phyloP scores from a whole-genome alignment of 768 basidiomycete species.

The Tylopilus rubrobrunneus region DNA sequence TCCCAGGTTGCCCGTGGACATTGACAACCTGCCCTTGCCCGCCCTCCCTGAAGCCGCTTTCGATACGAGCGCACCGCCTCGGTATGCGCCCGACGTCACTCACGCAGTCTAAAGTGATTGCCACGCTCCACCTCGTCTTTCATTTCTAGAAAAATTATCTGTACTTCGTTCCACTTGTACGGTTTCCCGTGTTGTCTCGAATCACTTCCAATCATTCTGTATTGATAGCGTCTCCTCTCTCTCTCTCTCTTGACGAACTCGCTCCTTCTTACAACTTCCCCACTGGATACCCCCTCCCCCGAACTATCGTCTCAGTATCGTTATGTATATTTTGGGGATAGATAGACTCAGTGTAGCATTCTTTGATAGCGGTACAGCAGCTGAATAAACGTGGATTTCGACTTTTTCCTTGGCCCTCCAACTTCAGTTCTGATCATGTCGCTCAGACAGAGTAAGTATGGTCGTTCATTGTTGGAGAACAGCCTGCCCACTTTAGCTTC shows the following conservation, averaged over 20 bases:
- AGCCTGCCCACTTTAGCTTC: too few relatives aligned
- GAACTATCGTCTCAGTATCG: conserved; percentile 18
- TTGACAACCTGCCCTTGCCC: conserved; percentile 13
- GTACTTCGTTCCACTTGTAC: not conserved
- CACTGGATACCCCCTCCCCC: conserved; percentile 13
- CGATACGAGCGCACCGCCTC: conserved; percentile 17
- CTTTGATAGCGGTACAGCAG: not conserved
- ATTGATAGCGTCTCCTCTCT: conserved; percentile 22
- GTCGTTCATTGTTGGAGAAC: too few relatives aligned
- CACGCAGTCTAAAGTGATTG: conserved; percentile 13
- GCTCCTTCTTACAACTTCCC: not conserved
- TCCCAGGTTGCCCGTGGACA: conserved; percentile 21
- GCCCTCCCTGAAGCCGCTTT: conserved; percentile 17
- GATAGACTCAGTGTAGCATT: conserved; percentile 28
- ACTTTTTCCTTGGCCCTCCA: too few relatives aligned
- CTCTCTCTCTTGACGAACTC: not conserved
- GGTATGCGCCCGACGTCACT: conserved; percentile 17
- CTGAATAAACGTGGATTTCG: not conserved
- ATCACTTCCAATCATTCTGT: conserved; percentile 17
- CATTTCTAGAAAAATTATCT: not conserved
- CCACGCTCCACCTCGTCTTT: not conserved
- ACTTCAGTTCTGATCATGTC: too few relatives aligned
- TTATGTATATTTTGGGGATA: conserved; percentile 18
- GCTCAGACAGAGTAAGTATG: too few relatives aligned
- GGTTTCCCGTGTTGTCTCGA: not conserved